Percentiles rank a stretch among this genome's conserved stretches.
These are phyloP conservation scores for Erigeron canadensis DNA, from an alignment of 129 eudicot species.

Conservation along the genomic window DNA sequence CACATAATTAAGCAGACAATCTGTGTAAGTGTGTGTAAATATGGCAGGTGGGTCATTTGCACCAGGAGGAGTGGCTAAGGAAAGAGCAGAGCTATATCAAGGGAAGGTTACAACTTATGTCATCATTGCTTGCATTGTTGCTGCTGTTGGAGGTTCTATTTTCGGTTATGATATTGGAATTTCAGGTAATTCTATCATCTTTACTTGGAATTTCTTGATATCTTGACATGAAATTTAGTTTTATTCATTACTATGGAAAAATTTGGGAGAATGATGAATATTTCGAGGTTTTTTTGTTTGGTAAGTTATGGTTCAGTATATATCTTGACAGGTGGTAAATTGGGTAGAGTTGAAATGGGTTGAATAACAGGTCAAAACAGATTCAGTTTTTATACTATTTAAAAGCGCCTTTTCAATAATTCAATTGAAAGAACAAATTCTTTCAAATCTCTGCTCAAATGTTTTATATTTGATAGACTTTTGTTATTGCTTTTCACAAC, in stretches of 20 bases:
- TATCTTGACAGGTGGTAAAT: neutral
- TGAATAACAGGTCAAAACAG: neutral
- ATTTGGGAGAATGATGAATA: constrained; percentile 7
- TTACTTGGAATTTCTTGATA: neutral
- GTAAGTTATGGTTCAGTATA: neutral
- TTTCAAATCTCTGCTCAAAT: neutral
- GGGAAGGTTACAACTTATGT: constrained; percentile 71
- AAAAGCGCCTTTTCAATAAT: neutral
- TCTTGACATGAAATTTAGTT: neutral
- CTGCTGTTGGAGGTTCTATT: constrained; percentile 83
- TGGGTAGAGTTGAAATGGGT: neutral
- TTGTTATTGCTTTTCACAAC: too few relatives aligned
- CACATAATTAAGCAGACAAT: neutral
- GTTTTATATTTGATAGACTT: too few relatives aligned
- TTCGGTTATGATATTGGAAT: constrained; percentile 89
- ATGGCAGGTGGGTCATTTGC: constrained; percentile 81
- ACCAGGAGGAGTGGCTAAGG: constrained; percentile 65
- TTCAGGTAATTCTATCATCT: constrained; percentile 45
- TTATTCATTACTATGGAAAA: neutral
- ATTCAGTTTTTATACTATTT: neutral
- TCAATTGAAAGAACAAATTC: neutral
- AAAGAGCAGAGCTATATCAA: constrained; percentile 63
- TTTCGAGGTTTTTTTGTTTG: constrained; percentile 3
- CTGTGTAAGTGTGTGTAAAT: constrained; percentile 20
- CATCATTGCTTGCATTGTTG: constrained; percentile 72